A percentile compares a stretch with the other conserved stretches of the same genome.
Conservation (phyloP, 228 moss, liverwort and hornwort genomes). For the Sphagnum magellanicum region DNA sequence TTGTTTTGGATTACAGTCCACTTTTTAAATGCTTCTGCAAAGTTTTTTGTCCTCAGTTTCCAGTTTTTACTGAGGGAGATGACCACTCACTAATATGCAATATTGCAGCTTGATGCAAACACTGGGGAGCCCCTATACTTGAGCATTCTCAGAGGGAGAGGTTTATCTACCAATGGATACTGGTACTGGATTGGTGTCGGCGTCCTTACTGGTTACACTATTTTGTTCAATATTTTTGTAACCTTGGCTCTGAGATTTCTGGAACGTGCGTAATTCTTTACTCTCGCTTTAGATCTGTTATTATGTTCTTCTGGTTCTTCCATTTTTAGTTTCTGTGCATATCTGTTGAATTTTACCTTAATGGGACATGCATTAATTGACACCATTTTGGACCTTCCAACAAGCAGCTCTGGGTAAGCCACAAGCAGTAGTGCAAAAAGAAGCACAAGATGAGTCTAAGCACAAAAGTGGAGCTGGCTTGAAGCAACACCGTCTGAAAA, state of each 20-base stretch:
- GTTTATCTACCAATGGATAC: slow-evolving; percentile 58
- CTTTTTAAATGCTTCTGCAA: too few relatives aligned
- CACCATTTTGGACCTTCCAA: background rate
- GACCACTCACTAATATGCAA: too few relatives aligned
- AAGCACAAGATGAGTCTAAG: slow-evolving; percentile 30
- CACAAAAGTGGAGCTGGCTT: slow-evolving; percentile 5
- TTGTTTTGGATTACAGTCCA: too few relatives aligned
- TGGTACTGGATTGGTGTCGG: slow-evolving; percentile 79
- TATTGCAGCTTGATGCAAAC: slow-evolving; percentile 29
- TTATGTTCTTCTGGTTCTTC: too few relatives aligned
- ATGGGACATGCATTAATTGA: too few relatives aligned
- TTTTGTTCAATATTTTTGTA: slow-evolving; percentile 63
- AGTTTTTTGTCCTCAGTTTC: too few relatives aligned
- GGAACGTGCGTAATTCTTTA: slow-evolving; percentile 37
- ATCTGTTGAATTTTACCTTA: too few relatives aligned
- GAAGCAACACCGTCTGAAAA: background rate
- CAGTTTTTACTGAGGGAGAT: too few relatives aligned
- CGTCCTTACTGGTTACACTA: slow-evolving; percentile 42
- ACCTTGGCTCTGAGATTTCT: slow-evolving; percentile 51
- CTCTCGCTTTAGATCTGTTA: background rate
- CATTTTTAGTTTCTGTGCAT: too few relatives aligned
- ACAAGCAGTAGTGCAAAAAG: slow-evolving; percentile 67
- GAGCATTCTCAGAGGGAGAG: slow-evolving; percentile 56
- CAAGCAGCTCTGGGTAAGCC: slow-evolving; percentile 62
- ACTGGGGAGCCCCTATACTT: slow-evolving; percentile 41